A percentile compares a stretch with the other conserved stretches of the same genome.
Conservation (phyloP, 192 early-diverging fungal genomes). For the Dissophora ornata region DNA sequence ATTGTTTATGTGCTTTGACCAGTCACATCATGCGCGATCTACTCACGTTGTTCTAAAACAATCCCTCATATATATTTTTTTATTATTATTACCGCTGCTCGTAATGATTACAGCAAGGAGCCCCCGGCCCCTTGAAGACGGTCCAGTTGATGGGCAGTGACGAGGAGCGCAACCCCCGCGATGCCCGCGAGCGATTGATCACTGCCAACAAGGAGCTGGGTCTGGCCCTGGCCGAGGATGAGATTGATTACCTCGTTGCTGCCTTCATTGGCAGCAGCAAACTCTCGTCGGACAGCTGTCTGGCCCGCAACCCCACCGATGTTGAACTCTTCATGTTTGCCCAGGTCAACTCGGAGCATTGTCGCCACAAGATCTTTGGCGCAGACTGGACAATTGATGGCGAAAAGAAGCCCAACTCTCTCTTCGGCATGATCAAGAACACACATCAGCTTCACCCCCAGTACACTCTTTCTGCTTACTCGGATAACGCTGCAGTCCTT, state of each 20-base stretch:
- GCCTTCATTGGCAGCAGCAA: constrained; percentile 75
- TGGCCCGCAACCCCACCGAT: constrained; percentile 94
- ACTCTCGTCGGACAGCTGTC: constrained; percentile 54
- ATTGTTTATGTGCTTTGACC: constrained; percentile 7
- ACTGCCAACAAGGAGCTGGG: constrained; percentile 91
- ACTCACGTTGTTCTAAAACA: too few species aligned
- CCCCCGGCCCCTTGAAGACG: constrained; percentile 68
- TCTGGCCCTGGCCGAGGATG: constrained; percentile 94
- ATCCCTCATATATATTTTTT: not conserved
- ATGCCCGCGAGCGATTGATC: constrained; percentile 72
- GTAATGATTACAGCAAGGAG: constrained; percentile 56
- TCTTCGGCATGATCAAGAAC: constrained; percentile 97
- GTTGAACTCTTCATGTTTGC: constrained; percentile 99
- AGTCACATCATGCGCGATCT: too few species aligned
- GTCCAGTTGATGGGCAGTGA: constrained; percentile 56
- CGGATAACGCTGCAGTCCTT: constrained; percentile 98
- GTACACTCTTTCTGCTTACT: constrained; percentile 94
- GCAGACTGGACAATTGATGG: constrained; percentile 99
- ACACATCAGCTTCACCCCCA: constrained; percentile 87
- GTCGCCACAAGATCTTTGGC: constrained; percentile 99
- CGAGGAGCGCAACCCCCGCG: constrained; percentile 39
- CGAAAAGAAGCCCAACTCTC: constrained; percentile 76
- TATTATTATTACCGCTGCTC: too few species aligned
- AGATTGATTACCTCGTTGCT: constrained; percentile 94
- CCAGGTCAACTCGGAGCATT: constrained; percentile 99